phyloP scores from a whole-genome alignment of 495 filamentous ascomycete species.

The Aspergillus egyptiacus region DNA sequence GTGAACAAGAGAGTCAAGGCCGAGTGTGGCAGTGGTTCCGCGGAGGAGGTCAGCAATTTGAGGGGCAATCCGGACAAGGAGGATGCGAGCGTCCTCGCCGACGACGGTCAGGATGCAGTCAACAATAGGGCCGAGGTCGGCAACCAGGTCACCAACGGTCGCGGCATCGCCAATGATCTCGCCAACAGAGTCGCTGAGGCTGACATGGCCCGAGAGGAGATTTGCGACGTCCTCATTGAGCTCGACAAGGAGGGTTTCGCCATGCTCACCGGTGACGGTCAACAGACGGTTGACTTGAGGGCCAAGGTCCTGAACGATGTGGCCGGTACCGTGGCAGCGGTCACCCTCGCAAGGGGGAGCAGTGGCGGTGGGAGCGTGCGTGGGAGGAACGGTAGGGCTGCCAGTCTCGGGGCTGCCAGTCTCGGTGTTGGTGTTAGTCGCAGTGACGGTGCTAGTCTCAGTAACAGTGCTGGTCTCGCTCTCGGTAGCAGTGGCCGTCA shows the following conservation, averaged over 20 bases:
- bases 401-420: conserved; percentile 5
- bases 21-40: conserved; percentile 4
- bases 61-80: conserved; percentile 20
- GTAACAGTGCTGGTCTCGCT: not conserved
- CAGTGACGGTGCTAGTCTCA: not conserved
- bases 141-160: conserved; percentile 19
- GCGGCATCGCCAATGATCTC: conserved; percentile 18
- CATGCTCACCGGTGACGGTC: conserved; percentile 13
- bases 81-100: conserved; percentile 17
- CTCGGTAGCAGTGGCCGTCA: not conserved
- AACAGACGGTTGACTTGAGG: conserved; percentile 21
- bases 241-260: conserved; percentile 16
- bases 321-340: conserved; percentile 22
- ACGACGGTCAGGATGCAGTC: conserved; percentile 23
- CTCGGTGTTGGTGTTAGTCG: conserved; percentile 1
- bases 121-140: conserved; percentile 17
- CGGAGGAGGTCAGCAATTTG: conserved; percentile 19
- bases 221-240: conserved; percentile 15
- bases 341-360: conserved; percentile 12
- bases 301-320: conserved; percentile 24
- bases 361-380: not conserved
- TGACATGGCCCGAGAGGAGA: conserved; percentile 17
- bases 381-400: conserved; percentile 8
- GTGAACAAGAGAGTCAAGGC: conserved; percentile 1
- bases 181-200: conserved; percentile 20